Base-by-base conservation (phyloP, 2,329 filamentous ascomycete species). In the Stagonosporopsis chrysanthemi region DNA sequence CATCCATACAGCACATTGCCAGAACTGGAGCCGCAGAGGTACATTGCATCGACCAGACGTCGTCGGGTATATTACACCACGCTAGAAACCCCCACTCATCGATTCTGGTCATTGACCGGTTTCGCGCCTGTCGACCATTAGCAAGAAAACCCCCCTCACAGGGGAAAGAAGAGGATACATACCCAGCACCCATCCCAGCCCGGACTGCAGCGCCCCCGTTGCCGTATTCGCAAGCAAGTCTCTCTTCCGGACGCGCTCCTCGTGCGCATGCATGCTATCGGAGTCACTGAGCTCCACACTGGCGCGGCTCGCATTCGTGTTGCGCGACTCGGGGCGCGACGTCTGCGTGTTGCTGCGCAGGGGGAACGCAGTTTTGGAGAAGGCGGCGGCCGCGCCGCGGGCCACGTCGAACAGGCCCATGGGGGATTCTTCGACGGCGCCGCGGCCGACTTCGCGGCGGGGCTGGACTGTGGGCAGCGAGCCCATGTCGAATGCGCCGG, bases 141-240 rank as follows among this genome's bases (percentile, higher is more conserved):
- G 59, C 38, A n/a, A 44, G 52, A 2, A n/a, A n/a, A n/a, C n/a
- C 15, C 9, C 6, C 12, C 0, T 8, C 24, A 31, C 22, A 15
- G 36, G 9, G 42, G 0, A 3, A 14, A 9, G 6, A 12, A 14
- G 26, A 14, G 28, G 31, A 42, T 11, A 70, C 73, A 54, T 80
- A 71, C 86, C 86, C 52, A 89, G 71, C 54, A 88, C 83, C 86
- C 86, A 89, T 8, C 86, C 86, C 66, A 89, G 78, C 9, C 86
- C 86, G 69, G 81, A 86, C 7, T 84, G 85, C 67, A 88, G 71
- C 6, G 84, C 85, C 2, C 84, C 85, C 12, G 84, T 87, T 6
- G 88, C 86, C 73, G 86, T 86, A 75, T 82, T 88, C 56, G 85
- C 85, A 44, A 88, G 84, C 76, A 88, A 88, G 72, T 94, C 91